phyloP scores from a whole-genome alignment of 2,329 filamentous ascomycete genomes.

The Colletotrichum limetticola region DNA sequence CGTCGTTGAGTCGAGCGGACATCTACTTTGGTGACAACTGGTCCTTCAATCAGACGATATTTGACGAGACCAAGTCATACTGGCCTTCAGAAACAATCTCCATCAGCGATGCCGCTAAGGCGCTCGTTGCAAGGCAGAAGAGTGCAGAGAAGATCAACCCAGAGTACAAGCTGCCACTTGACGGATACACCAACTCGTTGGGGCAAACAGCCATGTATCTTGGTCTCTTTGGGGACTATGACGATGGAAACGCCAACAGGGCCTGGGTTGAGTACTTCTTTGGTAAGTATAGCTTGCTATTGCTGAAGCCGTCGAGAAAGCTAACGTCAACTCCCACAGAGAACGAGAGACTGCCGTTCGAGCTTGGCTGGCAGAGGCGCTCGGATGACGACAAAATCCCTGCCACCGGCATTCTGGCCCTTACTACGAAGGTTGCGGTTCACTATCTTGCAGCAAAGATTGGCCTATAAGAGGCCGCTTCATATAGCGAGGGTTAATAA shows the following conservation, averaged over 20 bases:
- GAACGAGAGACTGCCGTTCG: slow-evolving; percentile 4
- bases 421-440: slow-evolving; percentile 18
- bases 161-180: slow-evolving; percentile 34
- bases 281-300: neutral
- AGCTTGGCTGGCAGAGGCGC: slow-evolving; percentile 19
- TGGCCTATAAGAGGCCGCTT: neutral
- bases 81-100: slow-evolving; percentile 4
- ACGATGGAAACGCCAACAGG: slow-evolving; percentile 33
- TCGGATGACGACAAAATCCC: slow-evolving; percentile 20
- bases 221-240: slow-evolving; percentile 33
- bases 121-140: slow-evolving; percentile 37
- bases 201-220: slow-evolving; percentile 36
- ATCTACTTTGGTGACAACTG: slow-evolving; percentile 42
- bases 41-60: slow-evolving; percentile 43
- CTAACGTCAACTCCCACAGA: neutral
- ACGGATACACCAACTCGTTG: slow-evolving; percentile 23
- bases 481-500: no score
- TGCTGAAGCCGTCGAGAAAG: neutral
- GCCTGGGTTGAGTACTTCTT: slow-evolving; percentile 35
- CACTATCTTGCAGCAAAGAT: slow-evolving; percentile 12
- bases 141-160: slow-evolving; percentile 39
- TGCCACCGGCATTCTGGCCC: slow-evolving; percentile 10
- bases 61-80: slow-evolving; percentile 32
- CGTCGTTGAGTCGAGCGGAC: slow-evolving; percentile 39
- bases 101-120: slow-evolving; percentile 38